Evolutionary conservation across 2,329 filamentous ascomycete genomes (phyloP).

Genomic region (Penicillium verrucosum): DNA sequence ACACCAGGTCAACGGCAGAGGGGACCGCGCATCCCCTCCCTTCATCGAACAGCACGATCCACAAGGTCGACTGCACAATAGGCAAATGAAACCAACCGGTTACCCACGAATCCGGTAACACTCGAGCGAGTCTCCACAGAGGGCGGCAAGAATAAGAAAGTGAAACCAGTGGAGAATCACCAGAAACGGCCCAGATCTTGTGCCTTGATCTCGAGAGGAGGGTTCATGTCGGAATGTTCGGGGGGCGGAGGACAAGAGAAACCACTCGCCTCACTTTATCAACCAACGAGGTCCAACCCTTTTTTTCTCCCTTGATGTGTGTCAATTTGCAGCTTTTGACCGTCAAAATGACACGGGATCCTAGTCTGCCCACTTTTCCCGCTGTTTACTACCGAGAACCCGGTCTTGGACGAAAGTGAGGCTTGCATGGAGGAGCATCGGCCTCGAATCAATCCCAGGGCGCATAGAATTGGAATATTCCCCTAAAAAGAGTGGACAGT

Average conservation of each 20-base stretch:
- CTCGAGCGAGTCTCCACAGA: constrained; percentile 2
- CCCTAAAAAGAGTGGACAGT: background rate
- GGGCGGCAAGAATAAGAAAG: background rate
- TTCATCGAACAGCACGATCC: constrained; percentile 6
- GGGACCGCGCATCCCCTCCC: constrained; percentile 2
- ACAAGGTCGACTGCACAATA: background rate
- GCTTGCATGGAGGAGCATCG: constrained; percentile 14
- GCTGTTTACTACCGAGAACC: background rate
- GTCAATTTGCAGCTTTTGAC: constrained; percentile 4
- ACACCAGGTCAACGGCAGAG: constrained; percentile 5
- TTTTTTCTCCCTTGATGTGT: constrained; percentile 7
- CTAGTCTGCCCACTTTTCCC: background rate
- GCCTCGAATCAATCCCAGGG: constrained; percentile 14
- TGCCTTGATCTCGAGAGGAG: background rate
- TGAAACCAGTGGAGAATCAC: background rate
- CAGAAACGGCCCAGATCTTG: background rate
- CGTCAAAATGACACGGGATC: background rate
- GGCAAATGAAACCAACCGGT: constrained; percentile 7
- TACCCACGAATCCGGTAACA: constrained; percentile 1
- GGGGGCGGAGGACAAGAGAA: constrained; percentile 9
- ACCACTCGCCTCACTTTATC: constrained; percentile 36
- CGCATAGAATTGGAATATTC: background rate
- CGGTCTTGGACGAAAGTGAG: constrained; percentile 20
- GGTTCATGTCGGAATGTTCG: constrained; percentile 20
- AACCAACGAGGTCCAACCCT: constrained; percentile 30